Evolutionary conservation across 2,329 filamentous ascomycete genomes (phyloP).

Genomic region (Sclerotinia trifoliorum): DNA sequence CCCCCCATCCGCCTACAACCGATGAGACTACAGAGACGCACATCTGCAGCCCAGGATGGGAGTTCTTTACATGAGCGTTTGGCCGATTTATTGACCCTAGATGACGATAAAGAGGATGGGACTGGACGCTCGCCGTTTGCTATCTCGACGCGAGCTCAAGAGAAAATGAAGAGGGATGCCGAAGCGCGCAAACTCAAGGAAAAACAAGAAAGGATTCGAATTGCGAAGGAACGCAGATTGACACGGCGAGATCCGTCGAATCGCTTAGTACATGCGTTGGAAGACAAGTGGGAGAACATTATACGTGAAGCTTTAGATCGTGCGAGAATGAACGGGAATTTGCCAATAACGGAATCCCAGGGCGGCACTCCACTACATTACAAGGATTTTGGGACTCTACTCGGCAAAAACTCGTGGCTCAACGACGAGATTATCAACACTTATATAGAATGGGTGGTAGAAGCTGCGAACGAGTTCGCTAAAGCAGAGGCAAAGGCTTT

Average conservation of each 20-base stretch:
- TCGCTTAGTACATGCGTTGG: slow-evolving; percentile 38
- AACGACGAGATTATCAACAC: slow-evolving; percentile 76
- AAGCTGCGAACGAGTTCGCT: slow-evolving; percentile 57
- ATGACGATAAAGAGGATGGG: slow-evolving; percentile 5
- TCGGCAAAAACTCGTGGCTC: slow-evolving; percentile 61
- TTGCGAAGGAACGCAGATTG: slow-evolving; percentile 34
- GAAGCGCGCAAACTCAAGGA: slow-evolving; percentile 23
- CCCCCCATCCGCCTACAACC: not conserved
- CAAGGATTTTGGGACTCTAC: slow-evolving; percentile 64
- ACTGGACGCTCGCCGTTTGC: not conserved
- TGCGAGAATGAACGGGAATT: slow-evolving; percentile 30
- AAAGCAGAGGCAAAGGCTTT: slow-evolving; percentile 39
- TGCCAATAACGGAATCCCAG: slow-evolving; percentile 46
- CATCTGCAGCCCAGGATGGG: not conserved
- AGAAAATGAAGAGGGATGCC: slow-evolving; percentile 9
- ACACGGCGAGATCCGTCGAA: slow-evolving; percentile 31
- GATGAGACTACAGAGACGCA: not conserved
- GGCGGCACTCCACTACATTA: slow-evolving; percentile 52
- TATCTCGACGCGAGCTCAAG: slow-evolving; percentile 13
- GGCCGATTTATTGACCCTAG: slow-evolving; percentile 8
- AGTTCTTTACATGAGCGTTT: slow-evolving; percentile 12
- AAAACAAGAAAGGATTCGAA: slow-evolving; percentile 27
- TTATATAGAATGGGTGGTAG: slow-evolving; percentile 59
- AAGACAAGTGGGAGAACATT: slow-evolving; percentile 42
- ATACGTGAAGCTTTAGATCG: slow-evolving; percentile 40